Evolutionary conservation across 2,329 filamentous ascomycete genomes (phyloP).

Genomic region (Hypoxylon sp.): DNA sequence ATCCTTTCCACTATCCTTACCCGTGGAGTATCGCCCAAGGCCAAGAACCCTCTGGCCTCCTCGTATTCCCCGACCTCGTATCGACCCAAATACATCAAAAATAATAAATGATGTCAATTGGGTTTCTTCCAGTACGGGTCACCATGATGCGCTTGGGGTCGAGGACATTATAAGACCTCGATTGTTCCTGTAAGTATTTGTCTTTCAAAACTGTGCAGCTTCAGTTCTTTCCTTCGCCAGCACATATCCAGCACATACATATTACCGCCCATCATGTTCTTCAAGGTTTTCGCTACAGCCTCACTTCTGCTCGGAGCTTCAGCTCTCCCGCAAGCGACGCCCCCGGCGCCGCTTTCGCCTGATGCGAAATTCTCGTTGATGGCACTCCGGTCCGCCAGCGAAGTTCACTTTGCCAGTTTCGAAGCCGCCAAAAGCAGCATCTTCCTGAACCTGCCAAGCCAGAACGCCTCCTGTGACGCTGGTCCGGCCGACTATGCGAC

Average conservation of each 20-base stretch:
- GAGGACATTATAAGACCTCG: slow-evolving; percentile 4
- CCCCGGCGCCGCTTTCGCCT: slow-evolving; percentile 28
- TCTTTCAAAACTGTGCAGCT: neutral
- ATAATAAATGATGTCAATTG: slow-evolving; percentile 16
- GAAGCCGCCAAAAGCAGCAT: slow-evolving; percentile 63
- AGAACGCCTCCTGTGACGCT: slow-evolving; percentile 66
- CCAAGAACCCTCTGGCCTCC: slow-evolving; percentile 18
- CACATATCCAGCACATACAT: neutral
- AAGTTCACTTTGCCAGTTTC: slow-evolving; percentile 63
- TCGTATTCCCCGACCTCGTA: slow-evolving; percentile 35
- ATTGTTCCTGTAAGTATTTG: neutral
- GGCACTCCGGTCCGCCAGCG: slow-evolving; percentile 65
- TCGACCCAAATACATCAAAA: slow-evolving; percentile 9
- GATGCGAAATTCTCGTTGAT: slow-evolving; percentile 64
- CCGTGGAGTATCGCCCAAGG: slow-evolving; percentile 22
- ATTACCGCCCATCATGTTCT: slow-evolving; percentile 48
- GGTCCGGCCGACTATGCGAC: slow-evolving; percentile 61
- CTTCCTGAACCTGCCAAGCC: slow-evolving; percentile 60
- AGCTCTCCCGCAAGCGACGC: slow-evolving; percentile 48
- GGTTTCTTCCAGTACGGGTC: neutral
- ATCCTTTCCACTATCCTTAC: neutral
- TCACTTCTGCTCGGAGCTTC: slow-evolving; percentile 55
- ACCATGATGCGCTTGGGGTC: neutral
- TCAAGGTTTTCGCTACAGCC: slow-evolving; percentile 71
- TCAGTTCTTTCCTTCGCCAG: neutral